These are phyloP conservation scores for Tolypocladium tundrense DNA, from an alignment of 2,329 filamentous ascomycete species.

Conservation along the genomic window DNA sequence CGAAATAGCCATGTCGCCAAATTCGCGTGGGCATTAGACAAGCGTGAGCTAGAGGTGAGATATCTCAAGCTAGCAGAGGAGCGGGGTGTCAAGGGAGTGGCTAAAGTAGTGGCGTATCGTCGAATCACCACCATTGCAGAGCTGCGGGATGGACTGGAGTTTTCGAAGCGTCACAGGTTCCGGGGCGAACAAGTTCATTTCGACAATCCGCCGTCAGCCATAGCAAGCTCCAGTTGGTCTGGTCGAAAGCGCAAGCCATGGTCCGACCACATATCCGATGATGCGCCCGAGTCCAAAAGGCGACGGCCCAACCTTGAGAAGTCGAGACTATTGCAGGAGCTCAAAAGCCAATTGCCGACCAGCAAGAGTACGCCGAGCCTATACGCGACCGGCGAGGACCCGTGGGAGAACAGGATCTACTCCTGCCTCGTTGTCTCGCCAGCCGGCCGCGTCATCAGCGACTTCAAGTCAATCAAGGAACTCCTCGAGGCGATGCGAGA, in stretches of 20 bases:
- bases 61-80: constrained; percentile 4
- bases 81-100: constrained; percentile 8
- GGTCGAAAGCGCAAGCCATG: constrained; percentile 3
- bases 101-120: constrained; percentile 5
- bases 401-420: constrained; percentile 6
- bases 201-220: background rate
- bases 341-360: background rate
- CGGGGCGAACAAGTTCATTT: constrained; percentile 1
- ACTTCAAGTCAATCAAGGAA: constrained; percentile 17
- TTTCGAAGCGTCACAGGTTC: constrained; percentile 1
- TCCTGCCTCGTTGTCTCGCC: constrained; percentile 6
- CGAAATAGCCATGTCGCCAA: too few species aligned
- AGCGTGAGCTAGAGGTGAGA: too few species aligned
- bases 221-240: background rate
- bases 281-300: too few species aligned
- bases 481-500: constrained; percentile 17
- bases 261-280: background rate
- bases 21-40: too few species aligned
- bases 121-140: constrained; percentile 7
- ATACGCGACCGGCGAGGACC: constrained; percentile 3
- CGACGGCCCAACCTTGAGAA: too few species aligned
- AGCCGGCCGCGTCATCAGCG: constrained; percentile 6
- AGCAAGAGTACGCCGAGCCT: constrained; percentile 4
- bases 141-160: constrained; percentile 6
- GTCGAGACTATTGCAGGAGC: too few species aligned